Evolutionary conservation across 805 yeast species (phyloP).

Genomic region (Sugiyamaella floridensis): DNA sequence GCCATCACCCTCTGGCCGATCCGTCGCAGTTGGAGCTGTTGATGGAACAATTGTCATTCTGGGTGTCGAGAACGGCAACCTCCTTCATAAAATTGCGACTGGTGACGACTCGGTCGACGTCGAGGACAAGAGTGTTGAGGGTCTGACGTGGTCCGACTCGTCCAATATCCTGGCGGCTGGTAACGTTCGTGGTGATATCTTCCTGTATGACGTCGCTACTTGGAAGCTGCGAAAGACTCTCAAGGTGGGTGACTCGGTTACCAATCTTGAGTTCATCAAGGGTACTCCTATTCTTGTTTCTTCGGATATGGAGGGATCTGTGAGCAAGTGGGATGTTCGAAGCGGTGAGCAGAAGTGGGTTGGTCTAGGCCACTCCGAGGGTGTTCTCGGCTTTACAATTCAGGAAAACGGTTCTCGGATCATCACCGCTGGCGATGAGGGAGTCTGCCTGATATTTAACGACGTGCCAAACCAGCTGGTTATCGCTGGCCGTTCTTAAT

Average conservation of each 20-base stretch:
- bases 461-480: neutral
- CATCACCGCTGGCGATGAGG: constrained; percentile 95
- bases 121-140: constrained; percentile 59
- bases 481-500: neutral
- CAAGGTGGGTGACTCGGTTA: constrained; percentile 71
- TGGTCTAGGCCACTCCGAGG: constrained; percentile 91
- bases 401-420: constrained; percentile 60
- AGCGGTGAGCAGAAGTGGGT: constrained; percentile 70
- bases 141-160: constrained; percentile 69
- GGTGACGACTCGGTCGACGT: constrained; percentile 42
- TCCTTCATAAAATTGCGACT: constrained; percentile 55
- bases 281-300: constrained; percentile 47
- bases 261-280: constrained; percentile 61
- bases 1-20: constrained; percentile 41
- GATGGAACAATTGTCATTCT: constrained; percentile 82
- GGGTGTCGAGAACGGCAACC: constrained; percentile 65
- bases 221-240: constrained; percentile 80
- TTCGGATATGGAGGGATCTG: constrained; percentile 75
- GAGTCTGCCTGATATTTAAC: constrained; percentile 72
- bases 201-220: constrained; percentile 71
- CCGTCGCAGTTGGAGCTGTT: constrained; percentile 74
- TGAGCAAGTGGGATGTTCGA: constrained; percentile 84
- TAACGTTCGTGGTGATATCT: constrained; percentile 79
- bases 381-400: constrained; percentile 77
- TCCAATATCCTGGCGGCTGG: constrained; percentile 75